Percentiles rank a stretch among this genome's conserved stretches.
These are phyloP conservation scores for Paraurostyla sp. DNA, from an alignment of 73 alveolate genomes.

Conservation along the genomic window DNA sequence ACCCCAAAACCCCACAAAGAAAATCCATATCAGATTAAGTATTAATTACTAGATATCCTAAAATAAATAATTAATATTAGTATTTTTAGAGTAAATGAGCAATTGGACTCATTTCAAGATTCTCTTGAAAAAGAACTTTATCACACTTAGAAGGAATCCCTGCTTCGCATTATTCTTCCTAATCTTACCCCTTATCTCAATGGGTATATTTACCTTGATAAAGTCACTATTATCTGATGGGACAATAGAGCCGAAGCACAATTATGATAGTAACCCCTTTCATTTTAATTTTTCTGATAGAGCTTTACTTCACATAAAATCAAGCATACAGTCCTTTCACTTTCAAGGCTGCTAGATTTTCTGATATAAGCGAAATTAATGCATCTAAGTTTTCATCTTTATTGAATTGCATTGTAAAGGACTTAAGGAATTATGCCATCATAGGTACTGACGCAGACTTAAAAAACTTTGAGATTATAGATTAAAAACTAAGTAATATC, in stretches of 20 bases:
- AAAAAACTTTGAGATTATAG: too few relatives aligned
- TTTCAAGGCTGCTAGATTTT: background rate
- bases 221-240: conserved; percentile 45
- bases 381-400: too few relatives aligned
- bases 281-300: background rate
- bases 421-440: too few relatives aligned
- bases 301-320: conserved; percentile 3
- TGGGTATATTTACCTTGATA: conserved; percentile 48
- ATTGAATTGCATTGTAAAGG: too few relatives aligned
- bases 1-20: too few relatives aligned
- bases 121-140: conserved; percentile 52
- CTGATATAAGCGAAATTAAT: too few relatives aligned
- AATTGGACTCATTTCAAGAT: conserved; percentile 53
- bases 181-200: conserved; percentile 39
- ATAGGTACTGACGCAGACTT: too few relatives aligned
- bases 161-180: conserved; percentile 34
- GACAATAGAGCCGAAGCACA: background rate
- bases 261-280: conserved; percentile 29
- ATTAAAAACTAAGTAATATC: too few relatives aligned
- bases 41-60: too few relatives aligned
- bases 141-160: conserved; percentile 29
- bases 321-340: background rate
- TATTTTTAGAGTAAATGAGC: too few relatives aligned
- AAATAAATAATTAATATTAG: too few relatives aligned
- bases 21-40: too few relatives aligned